These are phyloP conservation scores for Xylariaceae sp. DNA, from an alignment of 2,329 filamentous ascomycete genomes.

Conservation along the genomic window DNA sequence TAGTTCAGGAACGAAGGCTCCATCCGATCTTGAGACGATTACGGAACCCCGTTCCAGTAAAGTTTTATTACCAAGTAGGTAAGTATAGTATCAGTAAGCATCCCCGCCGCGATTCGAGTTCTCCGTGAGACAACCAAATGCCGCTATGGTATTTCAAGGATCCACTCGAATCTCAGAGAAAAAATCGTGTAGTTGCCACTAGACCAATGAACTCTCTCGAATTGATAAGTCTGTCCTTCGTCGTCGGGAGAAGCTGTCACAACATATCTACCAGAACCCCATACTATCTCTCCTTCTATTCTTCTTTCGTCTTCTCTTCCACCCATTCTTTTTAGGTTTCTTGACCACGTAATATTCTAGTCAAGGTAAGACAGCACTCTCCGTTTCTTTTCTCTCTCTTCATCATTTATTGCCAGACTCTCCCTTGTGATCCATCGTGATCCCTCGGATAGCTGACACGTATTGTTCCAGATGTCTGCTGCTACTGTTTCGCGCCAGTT, in stretches of 20 bases:
- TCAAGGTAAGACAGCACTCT: background rate
- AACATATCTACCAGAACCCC: background rate
- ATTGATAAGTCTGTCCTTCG: conserved; percentile 24
- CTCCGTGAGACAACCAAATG: background rate
- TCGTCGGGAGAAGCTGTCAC: background rate
- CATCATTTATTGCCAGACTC: background rate
- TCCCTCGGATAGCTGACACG: conserved; percentile 14
- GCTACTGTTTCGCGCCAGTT: conserved; percentile 58
- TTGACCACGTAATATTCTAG: background rate
- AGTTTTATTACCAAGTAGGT: too few species aligned
- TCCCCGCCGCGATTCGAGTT: conserved; percentile 2
- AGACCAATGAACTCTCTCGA: conserved; percentile 17
- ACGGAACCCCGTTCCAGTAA: too few species aligned
- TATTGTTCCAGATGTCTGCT: conserved; percentile 49
- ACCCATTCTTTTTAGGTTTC: background rate
- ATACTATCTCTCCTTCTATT: background rate
- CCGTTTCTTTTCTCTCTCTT: background rate
- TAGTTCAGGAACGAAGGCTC: too few species aligned
- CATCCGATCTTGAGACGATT: too few species aligned
- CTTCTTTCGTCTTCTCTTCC: background rate
- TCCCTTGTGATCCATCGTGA: background rate
- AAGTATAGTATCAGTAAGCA: background rate
- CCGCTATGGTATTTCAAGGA: conserved; percentile 10
- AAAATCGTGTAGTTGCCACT: conserved; percentile 12
- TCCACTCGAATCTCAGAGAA: conserved; percentile 19